Conservation (phyloP, 164 flowering plant species). For the Akebia trifoliata region DNA sequence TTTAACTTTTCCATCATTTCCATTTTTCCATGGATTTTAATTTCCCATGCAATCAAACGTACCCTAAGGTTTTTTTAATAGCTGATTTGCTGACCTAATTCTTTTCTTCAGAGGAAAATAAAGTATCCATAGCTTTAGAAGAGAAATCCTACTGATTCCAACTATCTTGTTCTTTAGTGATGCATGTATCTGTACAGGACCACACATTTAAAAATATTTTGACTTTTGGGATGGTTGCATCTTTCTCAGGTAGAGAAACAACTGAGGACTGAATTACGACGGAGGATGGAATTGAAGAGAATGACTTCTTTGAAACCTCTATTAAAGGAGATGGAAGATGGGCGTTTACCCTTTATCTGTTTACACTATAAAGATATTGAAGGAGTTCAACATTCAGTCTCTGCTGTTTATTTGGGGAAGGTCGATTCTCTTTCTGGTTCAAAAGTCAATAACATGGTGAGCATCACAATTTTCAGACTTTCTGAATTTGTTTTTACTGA, state of each 20-base stretch:
- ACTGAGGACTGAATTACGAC: conserved; percentile 47
- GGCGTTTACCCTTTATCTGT: conserved; percentile 72
- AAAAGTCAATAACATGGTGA: conserved; percentile 50
- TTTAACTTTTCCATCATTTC: too few species aligned
- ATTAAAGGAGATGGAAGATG: conserved; percentile 49
- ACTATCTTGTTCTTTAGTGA: not conserved
- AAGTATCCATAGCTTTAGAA: too few species aligned
- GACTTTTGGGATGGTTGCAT: not conserved
- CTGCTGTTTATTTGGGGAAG: conserved; percentile 76
- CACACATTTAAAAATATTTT: not conserved
- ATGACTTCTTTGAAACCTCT: conserved; percentile 48
- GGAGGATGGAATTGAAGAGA: conserved; percentile 54
- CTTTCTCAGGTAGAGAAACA: conserved; percentile 60
- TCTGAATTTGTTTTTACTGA: not conserved
- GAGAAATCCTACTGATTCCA: not conserved
- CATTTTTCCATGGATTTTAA: too few species aligned
- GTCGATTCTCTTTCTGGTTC: conserved; percentile 55
- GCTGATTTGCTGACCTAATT: too few species aligned
- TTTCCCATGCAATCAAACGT: too few species aligned
- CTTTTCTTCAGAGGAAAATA: too few species aligned
- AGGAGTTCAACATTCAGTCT: conserved; percentile 51
- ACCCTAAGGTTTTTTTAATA: too few species aligned
- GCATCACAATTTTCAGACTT: conserved; percentile 8
- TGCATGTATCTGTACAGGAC: not conserved
- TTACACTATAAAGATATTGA: conserved; percentile 68